Evolutionary conservation across 73 alveolate genomes (phyloP).

Genomic region (Paraurostyla sp.): DNA sequence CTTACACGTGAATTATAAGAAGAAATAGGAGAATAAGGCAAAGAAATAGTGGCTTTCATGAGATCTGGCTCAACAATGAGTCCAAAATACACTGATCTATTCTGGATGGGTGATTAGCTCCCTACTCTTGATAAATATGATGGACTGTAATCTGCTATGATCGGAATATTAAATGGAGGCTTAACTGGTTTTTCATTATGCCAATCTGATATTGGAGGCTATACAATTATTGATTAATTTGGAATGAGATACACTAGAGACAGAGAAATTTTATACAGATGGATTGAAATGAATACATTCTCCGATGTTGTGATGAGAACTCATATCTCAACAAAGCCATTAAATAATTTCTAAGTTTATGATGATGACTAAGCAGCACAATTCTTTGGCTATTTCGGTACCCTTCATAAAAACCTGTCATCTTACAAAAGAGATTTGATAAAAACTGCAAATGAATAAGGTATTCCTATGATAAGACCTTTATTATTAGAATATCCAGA

Average conservation of each 20-base stretch:
- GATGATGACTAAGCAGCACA: conserved; percentile 55
- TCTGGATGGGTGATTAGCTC: conserved; percentile 73
- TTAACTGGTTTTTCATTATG: conserved; percentile 38
- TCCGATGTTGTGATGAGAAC: conserved; percentile 64
- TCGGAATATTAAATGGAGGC: conserved; percentile 54
- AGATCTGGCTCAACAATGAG: conserved; percentile 40
- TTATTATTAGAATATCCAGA: conserved; percentile 34
- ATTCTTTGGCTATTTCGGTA: conserved; percentile 39
- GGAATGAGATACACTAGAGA: conserved; percentile 7
- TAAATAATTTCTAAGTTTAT: neutral
- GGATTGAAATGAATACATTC: conserved; percentile 68
- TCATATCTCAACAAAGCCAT: conserved; percentile 47
- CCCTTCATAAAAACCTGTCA: conserved; percentile 1
- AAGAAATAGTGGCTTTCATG: conserved; percentile 62
- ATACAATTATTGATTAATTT: conserved; percentile 36
- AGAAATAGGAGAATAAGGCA: conserved; percentile 47
- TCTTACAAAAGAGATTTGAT: conserved; percentile 42
- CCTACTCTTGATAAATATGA: conserved; percentile 56
- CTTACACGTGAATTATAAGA: conserved; percentile 52
- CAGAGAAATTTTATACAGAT: conserved; percentile 59
- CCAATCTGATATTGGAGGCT: conserved; percentile 72
- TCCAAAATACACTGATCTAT: conserved; percentile 52
- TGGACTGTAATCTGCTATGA: conserved; percentile 51
- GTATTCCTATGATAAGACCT: conserved; percentile 54
- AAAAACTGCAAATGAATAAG: neutral